Conservation (phyloP, 2,329 filamentous ascomycete species). For the Setomelanomma holmii region DNA sequence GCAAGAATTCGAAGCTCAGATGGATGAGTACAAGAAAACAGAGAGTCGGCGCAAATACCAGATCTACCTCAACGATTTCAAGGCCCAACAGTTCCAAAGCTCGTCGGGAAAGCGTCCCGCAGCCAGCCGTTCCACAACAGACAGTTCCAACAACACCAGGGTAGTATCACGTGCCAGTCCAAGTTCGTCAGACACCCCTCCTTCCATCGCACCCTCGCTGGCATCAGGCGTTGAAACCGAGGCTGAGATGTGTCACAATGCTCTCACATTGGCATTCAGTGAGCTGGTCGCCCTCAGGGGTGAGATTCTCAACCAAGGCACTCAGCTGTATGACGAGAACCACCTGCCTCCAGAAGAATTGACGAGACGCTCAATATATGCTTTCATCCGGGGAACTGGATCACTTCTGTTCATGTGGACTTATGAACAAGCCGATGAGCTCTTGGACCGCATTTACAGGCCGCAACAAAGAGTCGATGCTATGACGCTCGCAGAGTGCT, state of each 20-base stretch:
- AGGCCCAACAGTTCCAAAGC: conserved; percentile 33
- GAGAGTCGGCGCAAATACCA: conserved; percentile 48
- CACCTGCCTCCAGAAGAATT: conserved; percentile 41
- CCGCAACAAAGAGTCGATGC: conserved; percentile 33
- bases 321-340: conserved; percentile 32
- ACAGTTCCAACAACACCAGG: conserved; percentile 31
- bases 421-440: conserved; percentile 37
- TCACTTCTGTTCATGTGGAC: conserved; percentile 48
- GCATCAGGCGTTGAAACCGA: conserved; percentile 25
- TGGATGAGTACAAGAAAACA: conserved; percentile 51
- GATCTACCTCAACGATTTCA: conserved; percentile 46
- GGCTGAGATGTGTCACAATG: conserved; percentile 43
- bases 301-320: conserved; percentile 35
- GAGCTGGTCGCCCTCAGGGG: conserved; percentile 41
- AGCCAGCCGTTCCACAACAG: conserved; percentile 29
- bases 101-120: conserved; percentile 25
- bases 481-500: conserved; percentile 46
- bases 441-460: conserved; percentile 45
- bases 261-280: conserved; percentile 44
- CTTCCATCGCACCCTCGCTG: conserved; percentile 25
- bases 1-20: conserved; percentile 48
- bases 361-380: conserved; percentile 39
- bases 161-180: conserved; percentile 36
- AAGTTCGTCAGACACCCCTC: conserved; percentile 27
- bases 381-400: conserved; percentile 44